Evolutionary conservation across 2,329 filamentous ascomycete species (phyloP).

Genomic region (Cytospora schulzeri): DNA sequence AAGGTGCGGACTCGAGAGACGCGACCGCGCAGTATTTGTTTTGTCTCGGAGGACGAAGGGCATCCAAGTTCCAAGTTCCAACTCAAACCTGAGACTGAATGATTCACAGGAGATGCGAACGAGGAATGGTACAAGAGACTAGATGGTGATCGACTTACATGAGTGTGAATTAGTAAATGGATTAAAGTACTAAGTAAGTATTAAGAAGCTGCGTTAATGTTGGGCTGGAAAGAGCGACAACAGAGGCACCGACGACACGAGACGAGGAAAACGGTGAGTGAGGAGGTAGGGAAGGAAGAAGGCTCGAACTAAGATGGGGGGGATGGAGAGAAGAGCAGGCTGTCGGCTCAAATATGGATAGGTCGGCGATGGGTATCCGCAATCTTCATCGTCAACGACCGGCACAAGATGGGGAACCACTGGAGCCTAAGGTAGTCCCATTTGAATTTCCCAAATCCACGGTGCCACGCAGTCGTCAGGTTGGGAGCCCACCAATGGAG

Average conservation of each 20-base stretch:
- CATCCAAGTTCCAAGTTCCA: neutral
- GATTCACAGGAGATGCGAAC: constrained; percentile 3
- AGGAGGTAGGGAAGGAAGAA: constrained; percentile 3
- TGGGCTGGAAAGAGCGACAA: constrained; percentile 23
- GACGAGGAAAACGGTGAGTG: neutral
- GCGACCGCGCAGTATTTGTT: constrained; percentile 6
- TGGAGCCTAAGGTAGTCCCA: neutral
- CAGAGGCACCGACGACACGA: constrained; percentile 10
- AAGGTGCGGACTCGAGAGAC: constrained; percentile 10
- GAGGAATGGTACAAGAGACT: constrained; percentile 10
- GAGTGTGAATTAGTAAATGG: neutral
- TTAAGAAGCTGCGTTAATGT: neutral
- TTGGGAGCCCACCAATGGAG: constrained; percentile 11
- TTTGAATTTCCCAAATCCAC: neutral
- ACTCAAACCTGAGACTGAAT: neutral
- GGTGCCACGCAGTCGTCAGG: neutral
- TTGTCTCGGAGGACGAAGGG: neutral
- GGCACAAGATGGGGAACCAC: neutral
- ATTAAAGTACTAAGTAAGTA: constrained; percentile 9
- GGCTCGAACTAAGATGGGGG: neutral
- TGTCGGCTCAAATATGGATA: constrained; percentile 21
- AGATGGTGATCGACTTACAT: constrained; percentile 16
- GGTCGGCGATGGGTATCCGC: neutral
- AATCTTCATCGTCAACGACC: constrained; percentile 10
- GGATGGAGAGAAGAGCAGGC: constrained; percentile 2